These are phyloP conservation scores for Fagus crenata DNA, from an alignment of 306 rosid species.

Conservation along the genomic window DNA sequence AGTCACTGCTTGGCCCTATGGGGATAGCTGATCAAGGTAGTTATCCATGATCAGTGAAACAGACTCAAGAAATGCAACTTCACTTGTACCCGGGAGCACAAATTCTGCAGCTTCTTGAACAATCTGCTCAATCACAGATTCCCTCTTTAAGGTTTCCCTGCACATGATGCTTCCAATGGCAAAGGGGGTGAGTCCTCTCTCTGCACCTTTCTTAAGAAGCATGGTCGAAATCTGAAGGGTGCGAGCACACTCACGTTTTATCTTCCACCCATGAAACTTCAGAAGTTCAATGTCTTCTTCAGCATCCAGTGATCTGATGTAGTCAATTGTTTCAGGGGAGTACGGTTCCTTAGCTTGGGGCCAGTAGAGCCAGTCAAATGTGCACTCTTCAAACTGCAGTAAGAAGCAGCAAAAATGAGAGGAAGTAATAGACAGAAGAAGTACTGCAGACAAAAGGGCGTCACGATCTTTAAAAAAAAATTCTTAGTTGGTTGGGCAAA, in stretches of 20 bases:
- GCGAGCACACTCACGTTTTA: conserved; percentile 48
- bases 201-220: conserved; percentile 70
- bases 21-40: conserved; percentile 38
- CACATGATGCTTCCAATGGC: conserved; percentile 65
- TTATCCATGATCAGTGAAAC: conserved; percentile 55
- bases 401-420: conserved; percentile 1
- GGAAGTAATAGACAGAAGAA: conserved; percentile 8
- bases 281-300: conserved; percentile 59
- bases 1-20: conserved; percentile 19
- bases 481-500: background rate
- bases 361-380: conserved; percentile 79
- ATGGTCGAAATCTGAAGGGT: conserved; percentile 53
- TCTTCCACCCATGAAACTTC: conserved; percentile 67
- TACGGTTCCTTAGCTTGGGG: conserved; percentile 64
- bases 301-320: conserved; percentile 57
- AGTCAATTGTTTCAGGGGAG: conserved; percentile 50
- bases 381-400: conserved; percentile 73
- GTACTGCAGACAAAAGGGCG: background rate
- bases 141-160: conserved; percentile 52
- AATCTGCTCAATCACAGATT: conserved; percentile 57
- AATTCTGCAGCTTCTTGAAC: conserved; percentile 51
- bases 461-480: no score
- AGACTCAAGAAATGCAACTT: conserved; percentile 49
- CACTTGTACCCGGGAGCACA: conserved; percentile 47
- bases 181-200: conserved; percentile 61